Conservation (phyloP, 2,329 filamentous ascomycete genomes). For the Fusarium kyushuense region DNA sequence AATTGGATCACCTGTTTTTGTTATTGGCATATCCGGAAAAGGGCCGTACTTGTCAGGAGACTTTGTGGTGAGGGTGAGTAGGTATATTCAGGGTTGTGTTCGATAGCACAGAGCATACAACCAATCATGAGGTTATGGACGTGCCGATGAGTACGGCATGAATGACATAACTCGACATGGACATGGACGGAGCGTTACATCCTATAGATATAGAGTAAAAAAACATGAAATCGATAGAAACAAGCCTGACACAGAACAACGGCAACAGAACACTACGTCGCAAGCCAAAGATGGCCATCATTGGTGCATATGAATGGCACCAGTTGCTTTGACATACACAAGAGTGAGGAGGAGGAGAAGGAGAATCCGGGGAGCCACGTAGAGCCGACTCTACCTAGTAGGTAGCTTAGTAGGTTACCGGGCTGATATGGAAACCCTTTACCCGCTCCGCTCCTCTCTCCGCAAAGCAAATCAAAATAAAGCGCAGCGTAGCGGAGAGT, state of each 20-base stretch:
- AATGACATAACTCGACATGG: conserved; percentile 11
- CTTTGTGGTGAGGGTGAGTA: conserved; percentile 13
- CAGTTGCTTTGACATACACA: conserved; percentile 6
- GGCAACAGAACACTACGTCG: conserved; percentile 14
- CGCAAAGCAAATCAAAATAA: conserved; percentile 6
- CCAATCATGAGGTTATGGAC: conserved; percentile 17
- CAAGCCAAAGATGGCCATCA: conserved; percentile 3
- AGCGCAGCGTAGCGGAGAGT: conserved; percentile 5
- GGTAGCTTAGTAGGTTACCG: not conserved
- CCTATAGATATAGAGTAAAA: conserved; percentile 10
- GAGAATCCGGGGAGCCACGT: conserved; percentile 4
- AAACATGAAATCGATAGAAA: conserved; percentile 20
- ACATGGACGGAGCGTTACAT: conserved; percentile 21
- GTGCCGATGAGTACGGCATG: conserved; percentile 23
- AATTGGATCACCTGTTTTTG: conserved; percentile 32
- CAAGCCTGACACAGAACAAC: conserved; percentile 14
- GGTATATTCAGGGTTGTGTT: conserved; percentile 24
- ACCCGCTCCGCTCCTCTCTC: conserved; percentile 17
- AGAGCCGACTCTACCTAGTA: conserved; percentile 1
- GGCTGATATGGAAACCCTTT: conserved; percentile 28
- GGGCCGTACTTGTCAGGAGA: conserved; percentile 35
- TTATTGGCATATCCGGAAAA: conserved; percentile 21
- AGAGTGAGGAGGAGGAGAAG: conserved; percentile 8
- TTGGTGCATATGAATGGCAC: not conserved
- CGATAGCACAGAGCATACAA: conserved; percentile 5